Evolutionary conservation across 2,329 filamentous ascomycete species (phyloP).

Genomic region (Alternaria sp.): DNA sequence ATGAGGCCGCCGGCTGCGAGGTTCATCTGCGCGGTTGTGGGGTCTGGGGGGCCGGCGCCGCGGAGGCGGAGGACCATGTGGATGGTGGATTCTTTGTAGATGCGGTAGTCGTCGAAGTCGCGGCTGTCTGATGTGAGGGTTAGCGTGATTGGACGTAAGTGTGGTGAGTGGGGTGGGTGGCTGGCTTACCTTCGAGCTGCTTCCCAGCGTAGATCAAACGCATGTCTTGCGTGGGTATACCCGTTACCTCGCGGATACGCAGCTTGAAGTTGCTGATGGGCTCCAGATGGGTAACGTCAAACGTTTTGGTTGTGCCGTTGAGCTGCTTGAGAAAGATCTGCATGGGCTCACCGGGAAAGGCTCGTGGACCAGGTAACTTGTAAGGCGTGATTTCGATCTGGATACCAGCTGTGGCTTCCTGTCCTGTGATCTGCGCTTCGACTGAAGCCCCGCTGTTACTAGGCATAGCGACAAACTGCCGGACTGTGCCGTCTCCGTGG

Average conservation of each 20-base stretch:
- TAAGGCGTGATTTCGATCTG: slow-evolving; percentile 53
- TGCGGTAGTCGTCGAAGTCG: neutral
- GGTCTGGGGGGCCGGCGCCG: slow-evolving; percentile 47
- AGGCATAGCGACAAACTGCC: slow-evolving; percentile 59
- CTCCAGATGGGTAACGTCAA: slow-evolving; percentile 65
- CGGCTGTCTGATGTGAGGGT: slow-evolving; percentile 67
- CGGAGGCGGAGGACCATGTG: slow-evolving; percentile 73
- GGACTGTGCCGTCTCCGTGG: slow-evolving; percentile 43
- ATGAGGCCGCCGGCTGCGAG: slow-evolving; percentile 52
- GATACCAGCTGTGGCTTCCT: slow-evolving; percentile 51
- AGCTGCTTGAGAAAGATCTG: neutral
- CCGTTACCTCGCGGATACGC: slow-evolving; percentile 65
- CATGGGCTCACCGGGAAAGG: neutral
- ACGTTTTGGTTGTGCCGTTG: slow-evolving; percentile 64
- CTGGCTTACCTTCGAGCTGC: slow-evolving; percentile 53
- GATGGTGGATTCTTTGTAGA: slow-evolving; percentile 76
- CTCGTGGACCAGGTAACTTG: neutral
- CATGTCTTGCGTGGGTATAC: neutral
- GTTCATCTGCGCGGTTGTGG: slow-evolving; percentile 36
- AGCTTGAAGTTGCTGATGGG: slow-evolving; percentile 93
- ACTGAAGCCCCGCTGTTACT: slow-evolving; percentile 52
- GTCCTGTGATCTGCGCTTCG: slow-evolving; percentile 55
- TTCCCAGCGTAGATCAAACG: slow-evolving; percentile 76
- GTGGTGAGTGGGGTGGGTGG: neutral
- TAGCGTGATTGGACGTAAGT: slow-evolving; percentile 54